Base-by-base conservation (phyloP, 2,329 filamentous ascomycete species). In the Ceratocystis papillata region DNA sequence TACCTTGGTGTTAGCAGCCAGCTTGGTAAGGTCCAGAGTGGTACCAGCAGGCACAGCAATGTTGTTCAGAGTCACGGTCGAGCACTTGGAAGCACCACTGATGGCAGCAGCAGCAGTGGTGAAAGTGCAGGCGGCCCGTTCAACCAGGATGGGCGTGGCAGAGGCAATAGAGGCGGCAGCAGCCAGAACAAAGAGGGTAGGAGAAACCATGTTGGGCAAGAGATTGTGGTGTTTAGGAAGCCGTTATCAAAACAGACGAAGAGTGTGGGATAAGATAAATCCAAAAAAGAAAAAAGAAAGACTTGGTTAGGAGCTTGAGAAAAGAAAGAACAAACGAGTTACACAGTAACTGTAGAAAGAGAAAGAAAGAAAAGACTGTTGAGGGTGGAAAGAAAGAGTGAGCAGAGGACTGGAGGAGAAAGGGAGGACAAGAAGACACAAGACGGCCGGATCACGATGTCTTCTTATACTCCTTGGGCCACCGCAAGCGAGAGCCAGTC, bases 11-110 rank as follows among this genome's bases (percentile, higher is more conserved):
- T 79, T 80, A 20, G 74, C 71, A 1, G 76, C 77, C 48, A 85
- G 76, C 22, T 76, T 74, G 12, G 82, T 82, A 68, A 87, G 72
- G 71, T 86, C 82, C 2, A 87, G 78, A 2, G 83, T 85, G 8
- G 75, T 75, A 25, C 83, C 83, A 5, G 82, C 79, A 2, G 84
- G 83, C 15, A 86, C 83, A 20, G 74, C 74, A 59, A 86, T 78
- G 69, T 77, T 76, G 67, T 77, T 77, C 22, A 86, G 75, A 22
- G 79, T 73, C 68, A 86, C 84, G 62, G 76, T 78, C 10, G 81
- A 75, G 74, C 84, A 87, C 69, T 70, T 67, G 15, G 76, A 76
- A 73, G 83, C 82, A 70, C 76, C 76, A 68, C 76, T 76, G 68
- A 75, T 78, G 57, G 79, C 80, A 3, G 76, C 70, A 3, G 77